Evolutionary conservation across 306 rosid species (phyloP).

Genomic region (Lagenaria siceraria): DNA sequence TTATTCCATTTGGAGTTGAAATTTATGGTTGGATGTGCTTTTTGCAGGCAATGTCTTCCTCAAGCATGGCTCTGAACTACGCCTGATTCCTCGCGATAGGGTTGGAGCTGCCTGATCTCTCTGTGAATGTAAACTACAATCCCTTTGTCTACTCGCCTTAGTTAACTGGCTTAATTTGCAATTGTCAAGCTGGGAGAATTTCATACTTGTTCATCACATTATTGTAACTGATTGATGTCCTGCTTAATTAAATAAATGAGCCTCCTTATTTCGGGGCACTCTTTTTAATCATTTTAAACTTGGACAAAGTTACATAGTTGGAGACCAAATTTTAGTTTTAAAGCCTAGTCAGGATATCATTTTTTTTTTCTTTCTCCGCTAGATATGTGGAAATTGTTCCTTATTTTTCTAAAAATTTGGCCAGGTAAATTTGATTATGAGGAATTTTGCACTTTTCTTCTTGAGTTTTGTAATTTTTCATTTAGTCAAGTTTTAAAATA

Average conservation of each 20-base stretch:
- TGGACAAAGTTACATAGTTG: not conserved
- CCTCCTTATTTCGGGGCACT: not conserved
- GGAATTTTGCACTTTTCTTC: too few species aligned
- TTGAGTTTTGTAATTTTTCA: too few species aligned
- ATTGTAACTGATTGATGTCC: not conserved
- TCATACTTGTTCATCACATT: not conserved
- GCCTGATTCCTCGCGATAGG: conserved; percentile 53
- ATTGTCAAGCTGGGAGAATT: not conserved
- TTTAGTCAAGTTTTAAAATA: too few species aligned
- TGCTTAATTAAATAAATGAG: not conserved
- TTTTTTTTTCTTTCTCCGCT: too few species aligned
- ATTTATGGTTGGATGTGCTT: not conserved
- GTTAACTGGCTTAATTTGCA: not conserved
- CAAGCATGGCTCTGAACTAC: conserved; percentile 51
- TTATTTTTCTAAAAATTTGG: too few species aligned
- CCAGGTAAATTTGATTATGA: too few species aligned
- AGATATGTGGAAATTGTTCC: too few species aligned
- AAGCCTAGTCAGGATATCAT: too few species aligned
- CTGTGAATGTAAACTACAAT: conserved; percentile 4
- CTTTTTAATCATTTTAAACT: not conserved
- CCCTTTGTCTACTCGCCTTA: not conserved
- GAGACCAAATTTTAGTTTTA: not conserved
- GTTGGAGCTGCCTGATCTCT: conserved; percentile 29
- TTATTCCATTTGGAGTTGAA: not conserved
- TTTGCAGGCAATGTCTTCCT: conserved; percentile 51